A percentile compares a stretch with the other conserved stretches of the same genome.
Conservation (phyloP, 1,139 yeast species). For the Taphrina deformans region DNA sequence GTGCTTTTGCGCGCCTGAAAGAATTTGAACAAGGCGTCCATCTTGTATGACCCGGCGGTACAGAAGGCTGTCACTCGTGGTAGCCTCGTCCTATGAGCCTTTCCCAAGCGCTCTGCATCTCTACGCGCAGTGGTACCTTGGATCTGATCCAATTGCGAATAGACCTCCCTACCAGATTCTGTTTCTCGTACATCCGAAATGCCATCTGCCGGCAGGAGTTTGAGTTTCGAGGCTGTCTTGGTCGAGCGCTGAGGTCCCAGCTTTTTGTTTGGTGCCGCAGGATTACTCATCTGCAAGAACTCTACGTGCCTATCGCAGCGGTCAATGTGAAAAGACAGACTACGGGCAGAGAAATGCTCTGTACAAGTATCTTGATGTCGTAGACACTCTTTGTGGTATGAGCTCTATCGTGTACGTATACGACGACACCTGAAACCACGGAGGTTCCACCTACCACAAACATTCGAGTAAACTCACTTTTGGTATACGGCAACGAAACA, state of each 20-base stretch:
- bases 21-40: constrained; percentile 86
- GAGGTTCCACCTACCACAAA: background rate
- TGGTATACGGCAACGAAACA: too few species aligned
- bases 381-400: background rate
- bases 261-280: constrained; percentile 23
- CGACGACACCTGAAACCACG: background rate
- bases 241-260: constrained; percentile 64
- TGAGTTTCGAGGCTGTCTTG: constrained; percentile 67
- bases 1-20: constrained; percentile 70
- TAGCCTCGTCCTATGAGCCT: constrained; percentile 65
- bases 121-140: constrained; percentile 89
- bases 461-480: too few species aligned
- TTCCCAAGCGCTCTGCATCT: constrained; percentile 91
- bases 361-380: background rate
- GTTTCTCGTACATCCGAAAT: constrained; percentile 36
- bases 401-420: background rate
- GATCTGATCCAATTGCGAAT: constrained; percentile 51
- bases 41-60: constrained; percentile 86
- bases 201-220: constrained; percentile 52
- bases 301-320: too few species aligned
- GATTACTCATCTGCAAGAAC: background rate
- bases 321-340: too few species aligned
- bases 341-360: background rate
- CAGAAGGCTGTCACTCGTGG: constrained; percentile 96
- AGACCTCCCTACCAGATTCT: constrained; percentile 36